Evolutionary conservation across 169 alveolate species (phyloP), one percentile per base, ranked within the genome.

Genomic region (Eimeria praecox): DNA sequence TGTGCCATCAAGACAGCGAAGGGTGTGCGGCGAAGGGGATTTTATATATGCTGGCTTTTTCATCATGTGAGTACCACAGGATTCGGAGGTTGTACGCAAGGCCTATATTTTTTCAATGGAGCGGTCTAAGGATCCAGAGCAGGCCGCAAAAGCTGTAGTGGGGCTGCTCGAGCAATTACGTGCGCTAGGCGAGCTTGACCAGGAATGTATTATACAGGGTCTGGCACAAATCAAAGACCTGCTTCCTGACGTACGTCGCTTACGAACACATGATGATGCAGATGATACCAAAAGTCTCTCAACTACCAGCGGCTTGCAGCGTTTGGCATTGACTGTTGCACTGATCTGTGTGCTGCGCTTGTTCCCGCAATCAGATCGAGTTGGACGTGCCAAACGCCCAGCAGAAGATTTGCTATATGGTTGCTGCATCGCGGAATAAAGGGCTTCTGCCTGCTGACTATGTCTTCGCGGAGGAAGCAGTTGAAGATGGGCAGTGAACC

Each of bases 371-470:
- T 35, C 92, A 92, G 95, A 92, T 92, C 56, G 89, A 92, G 85
- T 78, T 92, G 82, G 95, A 92, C 86, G 89, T 92, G 16, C 95
- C 95, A 18, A 83, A 92, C 92, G 89, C 89, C 54, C 91, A 92
- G 78, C 90, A 56, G 64, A 82, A 78, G 89, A 59, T 92, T 59
- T 83, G 91, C 91, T 52, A 92, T 38, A 82, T 92, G 90, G 95
- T 92, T 49, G 95, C 88, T n/a, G 95, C 80, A 52, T 82, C 95
- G 18, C 80, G 89, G 71, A 77, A 59, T 42, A 56, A 78, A 38
- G 92, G 85, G 38, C 75, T 92, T 56, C 85, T 92, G 90, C 92
- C 95, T 66, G 95, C 95, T 16, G 95, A 78, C 69, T 92, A 87
- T 64, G 93, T 87, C 1, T 87, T 87, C n/a, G 93, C 93, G 33